Evolutionary conservation across 192 early-diverging fungal species (phyloP).

Genomic region (Rhizophagus prolifer): DNA sequence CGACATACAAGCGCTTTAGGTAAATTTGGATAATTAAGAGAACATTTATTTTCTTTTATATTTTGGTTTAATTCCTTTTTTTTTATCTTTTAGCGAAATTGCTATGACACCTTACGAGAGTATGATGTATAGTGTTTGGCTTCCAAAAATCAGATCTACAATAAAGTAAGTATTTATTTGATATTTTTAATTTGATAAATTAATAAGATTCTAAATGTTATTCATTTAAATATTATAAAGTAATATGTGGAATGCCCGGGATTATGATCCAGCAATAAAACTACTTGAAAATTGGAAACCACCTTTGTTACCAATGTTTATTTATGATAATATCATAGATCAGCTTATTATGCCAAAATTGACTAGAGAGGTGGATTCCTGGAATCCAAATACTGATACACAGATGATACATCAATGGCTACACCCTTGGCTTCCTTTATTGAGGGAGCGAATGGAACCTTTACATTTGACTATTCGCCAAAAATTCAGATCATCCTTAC

Average conservation of each 20-base stretch:
- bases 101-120: conserved; percentile 77
- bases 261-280: conserved; percentile 65
- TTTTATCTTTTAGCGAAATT: neutral
- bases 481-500: conserved; percentile 55
- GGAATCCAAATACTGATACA: conserved; percentile 57
- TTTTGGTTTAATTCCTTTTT: neutral
- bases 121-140: conserved; percentile 75
- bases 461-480: conserved; percentile 60
- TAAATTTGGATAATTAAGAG: neutral
- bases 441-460: conserved; percentile 51
- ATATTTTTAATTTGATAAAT: neutral
- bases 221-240: conserved; percentile 35
- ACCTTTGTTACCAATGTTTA: conserved; percentile 67
- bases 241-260: conserved; percentile 68
- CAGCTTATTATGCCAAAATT: conserved; percentile 85
- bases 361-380: conserved; percentile 54
- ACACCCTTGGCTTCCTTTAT: conserved; percentile 77
- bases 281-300: conserved; percentile 72
- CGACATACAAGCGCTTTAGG: neutral
- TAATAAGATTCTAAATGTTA: neutral
- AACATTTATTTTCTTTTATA: neutral
- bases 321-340: conserved; percentile 71
- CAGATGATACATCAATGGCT: conserved; percentile 74
- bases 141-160: conserved; percentile 71
- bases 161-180: conserved; percentile 66